A percentile compares a stretch with the other conserved stretches of the same genome.
These are phyloP conservation scores for Aphanomyces astaci DNA, from an alignment of 352 stramenopile genomes.

Conservation along the genomic window DNA sequence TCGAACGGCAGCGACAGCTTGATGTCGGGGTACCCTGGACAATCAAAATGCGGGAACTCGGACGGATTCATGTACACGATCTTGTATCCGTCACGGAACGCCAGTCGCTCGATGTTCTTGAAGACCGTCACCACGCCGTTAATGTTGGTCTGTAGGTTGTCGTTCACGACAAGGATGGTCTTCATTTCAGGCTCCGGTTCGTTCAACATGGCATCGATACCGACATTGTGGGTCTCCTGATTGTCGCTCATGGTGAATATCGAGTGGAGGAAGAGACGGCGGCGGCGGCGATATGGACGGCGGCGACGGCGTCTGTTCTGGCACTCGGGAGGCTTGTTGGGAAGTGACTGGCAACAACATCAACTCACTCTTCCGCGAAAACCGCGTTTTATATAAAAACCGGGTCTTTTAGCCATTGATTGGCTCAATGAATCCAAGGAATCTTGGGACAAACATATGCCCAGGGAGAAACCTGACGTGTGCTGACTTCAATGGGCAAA, in stretches of 20 bases:
- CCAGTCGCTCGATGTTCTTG: slow-evolving; percentile 20
- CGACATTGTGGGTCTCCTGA: no score
- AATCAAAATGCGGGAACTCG: slow-evolving; percentile 21
- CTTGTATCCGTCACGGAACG: slow-evolving; percentile 1
- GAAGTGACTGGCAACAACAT: slow-evolving; percentile 15
- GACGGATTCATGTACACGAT: slow-evolving; percentile 13
- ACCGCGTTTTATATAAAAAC: background rate
- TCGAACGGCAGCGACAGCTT: slow-evolving; percentile 16
- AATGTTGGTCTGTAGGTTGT: slow-evolving; percentile 19
- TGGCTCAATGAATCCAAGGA: background rate
- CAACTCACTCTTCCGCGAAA: background rate
- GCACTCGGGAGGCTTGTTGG: background rate
- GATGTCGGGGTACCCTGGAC: slow-evolving; percentile 15
- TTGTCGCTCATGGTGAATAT: background rate
- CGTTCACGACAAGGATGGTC: slow-evolving; percentile 17
- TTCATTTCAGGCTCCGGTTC: background rate
- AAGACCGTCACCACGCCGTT: slow-evolving; percentile 18
- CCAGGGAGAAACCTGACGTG: background rate
- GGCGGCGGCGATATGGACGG: background rate
- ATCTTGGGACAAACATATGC: background rate
- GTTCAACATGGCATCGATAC: slow-evolving; percentile 2
- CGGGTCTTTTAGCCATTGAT: background rate
- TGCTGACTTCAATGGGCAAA: no score
- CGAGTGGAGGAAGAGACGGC: no score
- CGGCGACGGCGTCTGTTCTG: background rate